Base-by-base conservation (phyloP, 192 early-diverging fungal species). In the Neocallimastix lanati region DNA sequence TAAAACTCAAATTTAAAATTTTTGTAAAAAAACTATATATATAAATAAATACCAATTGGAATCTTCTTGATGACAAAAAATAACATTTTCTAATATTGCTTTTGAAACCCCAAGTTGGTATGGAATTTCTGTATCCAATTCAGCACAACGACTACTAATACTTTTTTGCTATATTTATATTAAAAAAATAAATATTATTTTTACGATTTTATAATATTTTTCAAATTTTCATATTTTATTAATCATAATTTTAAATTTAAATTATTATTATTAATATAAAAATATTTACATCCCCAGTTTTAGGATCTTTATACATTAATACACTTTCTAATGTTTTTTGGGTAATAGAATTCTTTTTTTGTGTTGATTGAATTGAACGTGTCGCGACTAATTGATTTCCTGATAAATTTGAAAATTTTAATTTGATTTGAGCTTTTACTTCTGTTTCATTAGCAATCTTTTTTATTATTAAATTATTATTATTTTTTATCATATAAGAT, bases 11-110 rank as follows among this genome's bases (percentile, higher is more conserved):
- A n/a, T n/a, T n/a, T n/a, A n/a, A n/a, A n/a, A n/a, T n/a, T n/a
- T n/a, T n/a, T n/a, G n/a, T n/a, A n/a, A n/a, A n/a, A n/a, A n/a
- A n/a, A n/a, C n/a, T n/a, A n/a, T n/a, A n/a, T n/a, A n/a, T n/a
- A n/a, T n/a, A n/a, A n/a, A n/a, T n/a, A n/a, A 21, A 78, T 85
- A 90, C 91, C 98, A 99, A 82, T 92, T 94, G 76, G 93, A 93
- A 6, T 99, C 97, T 83, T 99, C 98, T 86, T 99, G 98, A 83
- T 98, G 96, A 84, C 96, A 98, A 81, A 99, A 98, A 27, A 99
- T 97, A 76, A 99, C 98, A 83, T 95, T 96, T 79, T 99, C 96
- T 30, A 99, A 83, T 37, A 99, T 95, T 0, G 98, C 92, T 79
- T 89, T 88, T 29, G 94, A 92, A 14, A 97, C 95, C 12, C 98